Evolutionary conservation across 176 grass and related monocot genomes (phyloP).

Genomic region (Puya raimondii): DNA sequence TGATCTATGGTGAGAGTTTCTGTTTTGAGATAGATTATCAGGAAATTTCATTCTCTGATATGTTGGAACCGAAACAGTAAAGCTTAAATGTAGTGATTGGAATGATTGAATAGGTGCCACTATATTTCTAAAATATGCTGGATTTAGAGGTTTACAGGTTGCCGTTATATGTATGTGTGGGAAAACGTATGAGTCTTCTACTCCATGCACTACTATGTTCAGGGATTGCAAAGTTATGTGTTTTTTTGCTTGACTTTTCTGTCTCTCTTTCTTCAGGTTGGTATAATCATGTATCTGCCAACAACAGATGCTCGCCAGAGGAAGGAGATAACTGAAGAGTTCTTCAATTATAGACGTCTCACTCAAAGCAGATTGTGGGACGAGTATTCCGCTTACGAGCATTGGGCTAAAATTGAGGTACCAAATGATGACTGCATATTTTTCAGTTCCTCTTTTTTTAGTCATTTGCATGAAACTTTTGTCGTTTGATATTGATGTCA

Average conservation of each 20-base stretch:
- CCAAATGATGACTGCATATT: conserved; percentile 1
- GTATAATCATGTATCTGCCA: conserved; percentile 95
- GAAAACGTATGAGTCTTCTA: no score
- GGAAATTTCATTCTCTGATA: no score
- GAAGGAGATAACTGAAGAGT: conserved; percentile 88
- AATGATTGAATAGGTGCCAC: no score
- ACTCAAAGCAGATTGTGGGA: conserved; percentile 56
- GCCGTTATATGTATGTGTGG: no score
- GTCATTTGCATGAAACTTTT: neutral
- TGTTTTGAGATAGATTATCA: neutral
- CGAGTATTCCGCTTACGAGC: conserved; percentile 83
- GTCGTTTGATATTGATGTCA: neutral
- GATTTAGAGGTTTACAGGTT: no score
- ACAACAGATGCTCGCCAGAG: conserved; percentile 72
- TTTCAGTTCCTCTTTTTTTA: neutral
- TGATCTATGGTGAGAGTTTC: conserved; percentile 7
- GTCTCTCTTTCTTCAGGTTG: conserved; percentile 47
- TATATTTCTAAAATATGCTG: no score
- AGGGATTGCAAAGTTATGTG: neutral
- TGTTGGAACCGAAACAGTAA: no score
- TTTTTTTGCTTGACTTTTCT: conserved; percentile 1
- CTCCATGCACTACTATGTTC: no score
- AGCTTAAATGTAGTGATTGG: no score
- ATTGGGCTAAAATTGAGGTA: conserved; percentile 99
- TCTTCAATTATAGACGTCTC: conserved; percentile 71